These are phyloP conservation scores for Hypericum perforatum DNA, from an alignment of 345 rosid genomes.

Conservation along the genomic window DNA sequence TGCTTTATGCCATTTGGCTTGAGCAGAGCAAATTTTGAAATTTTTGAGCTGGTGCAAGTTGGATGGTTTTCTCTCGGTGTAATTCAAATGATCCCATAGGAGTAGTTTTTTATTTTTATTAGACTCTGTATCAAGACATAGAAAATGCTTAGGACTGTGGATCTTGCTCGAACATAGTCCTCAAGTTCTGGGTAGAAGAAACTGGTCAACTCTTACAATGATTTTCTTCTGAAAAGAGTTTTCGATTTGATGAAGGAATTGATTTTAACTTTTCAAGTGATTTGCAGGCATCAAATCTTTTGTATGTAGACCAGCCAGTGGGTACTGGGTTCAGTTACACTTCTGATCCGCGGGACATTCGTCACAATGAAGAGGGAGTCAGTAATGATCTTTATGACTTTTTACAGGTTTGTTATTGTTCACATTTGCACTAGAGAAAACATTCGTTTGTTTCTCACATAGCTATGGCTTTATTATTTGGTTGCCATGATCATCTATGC, in stretches of 20 bases:
- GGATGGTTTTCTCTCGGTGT: too few species aligned
- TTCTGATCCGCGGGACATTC: slow-evolving; percentile 73
- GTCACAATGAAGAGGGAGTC: slow-evolving; percentile 81
- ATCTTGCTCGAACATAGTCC: too few species aligned
- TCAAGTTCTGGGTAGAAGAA: too few species aligned
- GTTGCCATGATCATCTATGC: not conserved
- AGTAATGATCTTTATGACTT: slow-evolving; percentile 90
- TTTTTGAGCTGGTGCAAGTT: too few species aligned
- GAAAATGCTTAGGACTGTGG: too few species aligned
- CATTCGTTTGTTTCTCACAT: not conserved
- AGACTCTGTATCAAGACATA: too few species aligned
- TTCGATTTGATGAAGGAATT: not conserved
- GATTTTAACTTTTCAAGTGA: slow-evolving; percentile 3
- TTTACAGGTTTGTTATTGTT: slow-evolving; percentile 57
- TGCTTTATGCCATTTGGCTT: too few species aligned
- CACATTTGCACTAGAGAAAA: not conserved
- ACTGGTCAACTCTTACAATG: too few species aligned
- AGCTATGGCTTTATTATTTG: not conserved
- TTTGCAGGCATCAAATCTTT: slow-evolving; percentile 77
- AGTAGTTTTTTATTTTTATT: too few species aligned
- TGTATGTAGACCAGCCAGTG: slow-evolving; percentile 91
- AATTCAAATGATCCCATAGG: too few species aligned
- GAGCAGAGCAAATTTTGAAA: too few species aligned
- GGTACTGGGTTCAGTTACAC: slow-evolving; percentile 98
- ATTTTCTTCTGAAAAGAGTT: too few species aligned